Percentiles rank a stretch among this genome's conserved stretches.
These are phyloP conservation scores for Yamadazyma philogaea DNA, from an alignment of 805 yeast species.

Conservation along the genomic window DNA sequence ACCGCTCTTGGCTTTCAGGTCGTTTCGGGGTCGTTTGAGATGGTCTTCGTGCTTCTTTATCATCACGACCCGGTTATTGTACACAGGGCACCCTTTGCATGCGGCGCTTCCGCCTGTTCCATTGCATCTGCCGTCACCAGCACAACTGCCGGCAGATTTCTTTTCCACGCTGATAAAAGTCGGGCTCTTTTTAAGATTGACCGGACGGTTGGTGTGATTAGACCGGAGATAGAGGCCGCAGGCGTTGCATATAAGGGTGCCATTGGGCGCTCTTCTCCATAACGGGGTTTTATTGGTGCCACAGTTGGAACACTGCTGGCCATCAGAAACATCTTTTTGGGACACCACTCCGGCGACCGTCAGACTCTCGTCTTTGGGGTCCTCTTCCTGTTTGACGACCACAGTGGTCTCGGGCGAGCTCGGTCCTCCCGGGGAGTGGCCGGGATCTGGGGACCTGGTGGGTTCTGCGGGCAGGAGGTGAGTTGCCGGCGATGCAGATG, in stretches of 20 bases:
- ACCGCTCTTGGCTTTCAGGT: background rate
- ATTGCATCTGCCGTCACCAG: slow-evolving; percentile 77
- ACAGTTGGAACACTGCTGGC: slow-evolving; percentile 53
- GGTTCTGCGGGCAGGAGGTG: too few relatives aligned
- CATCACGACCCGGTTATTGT: slow-evolving; percentile 58
- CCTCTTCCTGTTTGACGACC: too few relatives aligned
- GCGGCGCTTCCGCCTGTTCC: slow-evolving; percentile 84
- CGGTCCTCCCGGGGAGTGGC: too few relatives aligned
- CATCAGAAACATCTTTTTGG: slow-evolving; percentile 15
- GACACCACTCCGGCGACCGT: slow-evolving; percentile 7
- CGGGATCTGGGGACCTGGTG: too few relatives aligned
- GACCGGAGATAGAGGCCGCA: slow-evolving; percentile 59
- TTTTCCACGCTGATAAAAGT: slow-evolving; percentile 43
- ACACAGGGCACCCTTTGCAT: slow-evolving; percentile 82
- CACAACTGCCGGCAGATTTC: slow-evolving; percentile 55
- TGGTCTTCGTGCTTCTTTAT: slow-evolving; percentile 12
- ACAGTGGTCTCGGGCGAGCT: too few relatives aligned
- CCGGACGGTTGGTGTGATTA: slow-evolving; percentile 63
- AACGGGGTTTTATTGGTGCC: slow-evolving; percentile 55
- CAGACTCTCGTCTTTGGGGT: background rate
- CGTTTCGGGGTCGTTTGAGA: slow-evolving; percentile 1
- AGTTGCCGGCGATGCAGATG: too few relatives aligned
- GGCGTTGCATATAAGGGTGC: slow-evolving; percentile 56
- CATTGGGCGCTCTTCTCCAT: slow-evolving; percentile 59
- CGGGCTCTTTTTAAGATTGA: slow-evolving; percentile 58